Conservation (phyloP, 805 yeast species). For the Lipomyces mesembrius region DNA sequence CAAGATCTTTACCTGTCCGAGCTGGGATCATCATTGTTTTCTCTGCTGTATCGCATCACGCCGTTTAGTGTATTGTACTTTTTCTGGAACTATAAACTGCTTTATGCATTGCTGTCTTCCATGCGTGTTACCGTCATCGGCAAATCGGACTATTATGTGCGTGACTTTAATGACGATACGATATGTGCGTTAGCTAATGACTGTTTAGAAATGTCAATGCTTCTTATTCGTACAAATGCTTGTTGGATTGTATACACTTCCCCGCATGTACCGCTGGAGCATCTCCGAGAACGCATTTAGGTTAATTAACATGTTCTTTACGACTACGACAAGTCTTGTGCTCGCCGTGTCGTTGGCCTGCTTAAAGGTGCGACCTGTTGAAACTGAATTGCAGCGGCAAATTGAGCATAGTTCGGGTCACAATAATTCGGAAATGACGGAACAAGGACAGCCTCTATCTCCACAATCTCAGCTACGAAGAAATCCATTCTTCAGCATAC, state of each 20-base stretch:
- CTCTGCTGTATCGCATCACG: slow-evolving; percentile 5
- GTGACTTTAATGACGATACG: neutral
- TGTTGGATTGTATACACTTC: slow-evolving; percentile 13
- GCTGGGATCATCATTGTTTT: slow-evolving; percentile 5
- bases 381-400: neutral
- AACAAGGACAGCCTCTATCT: neutral
- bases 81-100: slow-evolving; percentile 27
- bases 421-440: neutral
- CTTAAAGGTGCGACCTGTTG: slow-evolving; percentile 12
- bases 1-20: neutral
- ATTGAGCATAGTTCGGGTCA: neutral
- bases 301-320: slow-evolving; percentile 7
- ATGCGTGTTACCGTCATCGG: slow-evolving; percentile 19
- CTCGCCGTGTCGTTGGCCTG: slow-evolving; percentile 1
- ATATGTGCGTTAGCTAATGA: neutral
- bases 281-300: slow-evolving; percentile 4
- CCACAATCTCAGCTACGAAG: neutral
- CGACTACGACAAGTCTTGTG: slow-evolving; percentile 5
- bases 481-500: neutral
- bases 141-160: slow-evolving; percentile 17
- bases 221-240: slow-evolving; percentile 12
- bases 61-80: slow-evolving; percentile 17
- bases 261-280: slow-evolving; percentile 11
- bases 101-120: slow-evolving; percentile 12
- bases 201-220: slow-evolving; percentile 9